phyloP scores from a whole-genome alignment of 495 filamentous ascomycete genomes.

The Penicillium diatomitis region DNA sequence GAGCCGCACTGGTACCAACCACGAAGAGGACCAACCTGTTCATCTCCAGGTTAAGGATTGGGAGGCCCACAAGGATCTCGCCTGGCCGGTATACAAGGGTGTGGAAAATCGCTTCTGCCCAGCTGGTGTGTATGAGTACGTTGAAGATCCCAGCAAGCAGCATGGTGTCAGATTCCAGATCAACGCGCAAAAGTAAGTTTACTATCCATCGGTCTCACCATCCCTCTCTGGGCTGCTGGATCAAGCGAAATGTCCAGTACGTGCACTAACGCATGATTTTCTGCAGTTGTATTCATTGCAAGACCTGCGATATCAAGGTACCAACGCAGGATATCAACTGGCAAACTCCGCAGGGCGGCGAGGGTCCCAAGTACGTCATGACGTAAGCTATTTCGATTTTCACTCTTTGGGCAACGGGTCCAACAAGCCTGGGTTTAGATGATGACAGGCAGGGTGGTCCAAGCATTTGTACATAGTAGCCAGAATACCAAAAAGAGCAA shows the following conservation, averaged over 20 bases:
- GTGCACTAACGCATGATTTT: conserved; percentile 10
- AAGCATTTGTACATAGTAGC: conserved; percentile 4
- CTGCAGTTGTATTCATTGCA: conserved; percentile 91
- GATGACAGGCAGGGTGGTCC: too few relatives aligned
- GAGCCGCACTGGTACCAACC: conserved; percentile 90
- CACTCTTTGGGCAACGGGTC: too few relatives aligned
- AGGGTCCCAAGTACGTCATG: conserved; percentile 94
- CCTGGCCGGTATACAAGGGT: conserved; percentile 83
- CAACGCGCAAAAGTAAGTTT: conserved; percentile 91
- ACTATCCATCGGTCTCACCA: background rate
- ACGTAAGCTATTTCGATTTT: conserved; percentile 40
- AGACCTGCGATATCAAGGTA: conserved; percentile 98
- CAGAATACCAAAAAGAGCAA: conserved; percentile 7
- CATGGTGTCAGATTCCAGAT: conserved; percentile 93
- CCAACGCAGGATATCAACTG: conserved; percentile 96
- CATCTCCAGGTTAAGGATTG: conserved; percentile 92
- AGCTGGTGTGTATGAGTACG: conserved; percentile 97
- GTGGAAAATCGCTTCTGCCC: conserved; percentile 98
- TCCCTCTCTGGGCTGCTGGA: too few relatives aligned
- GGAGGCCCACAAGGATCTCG: conserved; percentile 74
- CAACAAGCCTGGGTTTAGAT: too few relatives aligned
- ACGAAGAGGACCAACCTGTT: conserved; percentile 97
- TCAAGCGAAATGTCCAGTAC: too few relatives aligned
- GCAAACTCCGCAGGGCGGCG: conserved; percentile 90
- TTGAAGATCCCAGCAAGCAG: conserved; percentile 77